Evolutionary conservation across 345 rosid species (phyloP).

Genomic region (Lepidium aucheri): DNA sequence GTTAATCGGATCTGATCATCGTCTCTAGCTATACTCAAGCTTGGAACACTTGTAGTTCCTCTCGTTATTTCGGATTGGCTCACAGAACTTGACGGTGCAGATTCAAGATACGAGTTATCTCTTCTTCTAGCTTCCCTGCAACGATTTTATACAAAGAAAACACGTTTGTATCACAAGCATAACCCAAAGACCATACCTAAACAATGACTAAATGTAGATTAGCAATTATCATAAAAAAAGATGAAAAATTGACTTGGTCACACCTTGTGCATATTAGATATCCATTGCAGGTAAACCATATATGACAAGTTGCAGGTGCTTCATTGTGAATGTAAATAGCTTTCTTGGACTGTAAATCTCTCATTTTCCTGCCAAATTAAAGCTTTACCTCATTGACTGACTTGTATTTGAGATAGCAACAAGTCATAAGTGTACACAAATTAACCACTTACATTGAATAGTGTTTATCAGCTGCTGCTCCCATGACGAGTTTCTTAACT

Average conservation of each 20-base stretch:
- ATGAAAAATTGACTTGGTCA: not conserved
- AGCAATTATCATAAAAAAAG: too few relatives aligned
- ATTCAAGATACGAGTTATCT: not conserved
- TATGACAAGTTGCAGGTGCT: slow-evolving; percentile 58
- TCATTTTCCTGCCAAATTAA: slow-evolving; percentile 50
- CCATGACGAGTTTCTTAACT: slow-evolving; percentile 67
- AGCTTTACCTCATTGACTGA: not conserved
- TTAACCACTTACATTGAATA: slow-evolving; percentile 35
- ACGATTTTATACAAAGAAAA: not conserved
- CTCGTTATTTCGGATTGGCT: not conserved
- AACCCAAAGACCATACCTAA: not conserved
- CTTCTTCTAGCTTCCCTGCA: slow-evolving; percentile 19
- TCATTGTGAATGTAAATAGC: slow-evolving; percentile 39
- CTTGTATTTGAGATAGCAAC: too few relatives aligned
- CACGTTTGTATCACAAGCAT: not conserved
- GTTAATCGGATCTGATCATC: slow-evolving; percentile 39
- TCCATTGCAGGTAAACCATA: slow-evolving; percentile 67
- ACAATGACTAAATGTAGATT: not conserved
- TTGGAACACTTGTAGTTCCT: not conserved
- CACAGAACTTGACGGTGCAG: not conserved
- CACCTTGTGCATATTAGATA: slow-evolving; percentile 46
- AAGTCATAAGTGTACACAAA: not conserved
- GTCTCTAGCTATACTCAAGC: not conserved
- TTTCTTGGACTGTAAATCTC: slow-evolving; percentile 56
- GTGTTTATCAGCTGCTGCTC: slow-evolving; percentile 66